Conservation (phyloP, 2,329 filamentous ascomycete genomes). For the Trichophyton rubrum region DNA sequence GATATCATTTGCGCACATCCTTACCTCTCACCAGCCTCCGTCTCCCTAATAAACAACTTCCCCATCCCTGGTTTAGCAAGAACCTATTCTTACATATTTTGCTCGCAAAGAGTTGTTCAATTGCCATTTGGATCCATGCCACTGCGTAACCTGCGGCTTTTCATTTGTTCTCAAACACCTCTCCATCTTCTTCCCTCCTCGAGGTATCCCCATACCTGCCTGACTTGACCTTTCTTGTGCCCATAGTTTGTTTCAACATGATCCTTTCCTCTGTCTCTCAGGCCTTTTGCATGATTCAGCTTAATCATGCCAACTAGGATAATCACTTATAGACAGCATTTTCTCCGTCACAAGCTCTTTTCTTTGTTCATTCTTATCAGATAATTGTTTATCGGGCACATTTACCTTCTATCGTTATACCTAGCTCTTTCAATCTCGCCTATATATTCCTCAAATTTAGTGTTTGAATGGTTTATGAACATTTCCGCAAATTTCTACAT, state of each 20-base stretch:
- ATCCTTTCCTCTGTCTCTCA: not conserved
- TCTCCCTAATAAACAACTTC: not conserved
- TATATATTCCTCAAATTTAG: not conserved
- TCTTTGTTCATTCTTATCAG: not conserved
- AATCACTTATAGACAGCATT: slow-evolving; percentile 3
- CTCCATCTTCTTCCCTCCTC: not conserved
- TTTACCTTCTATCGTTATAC: not conserved
- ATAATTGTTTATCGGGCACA: not conserved
- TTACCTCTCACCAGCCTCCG: not conserved
- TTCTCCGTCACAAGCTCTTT: not conserved
- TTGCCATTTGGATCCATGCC: not conserved
- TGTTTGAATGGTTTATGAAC: not conserved
- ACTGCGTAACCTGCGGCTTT: not conserved
- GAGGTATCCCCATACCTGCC: not conserved
- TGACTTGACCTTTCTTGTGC: not conserved
- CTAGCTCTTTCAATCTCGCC: not conserved
- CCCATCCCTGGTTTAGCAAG: not conserved
- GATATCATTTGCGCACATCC: not conserved
- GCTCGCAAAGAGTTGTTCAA: not conserved
- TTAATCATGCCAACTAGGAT: not conserved
- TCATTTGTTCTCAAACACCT: not conserved
- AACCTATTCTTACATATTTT: not conserved
- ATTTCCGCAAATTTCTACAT: not conserved
- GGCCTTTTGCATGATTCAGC: not conserved
- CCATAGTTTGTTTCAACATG: not conserved